Base-by-base conservation (phyloP, 2,329 filamentous ascomycete genomes). In the Pseudogymnoascus sp. region DNA sequence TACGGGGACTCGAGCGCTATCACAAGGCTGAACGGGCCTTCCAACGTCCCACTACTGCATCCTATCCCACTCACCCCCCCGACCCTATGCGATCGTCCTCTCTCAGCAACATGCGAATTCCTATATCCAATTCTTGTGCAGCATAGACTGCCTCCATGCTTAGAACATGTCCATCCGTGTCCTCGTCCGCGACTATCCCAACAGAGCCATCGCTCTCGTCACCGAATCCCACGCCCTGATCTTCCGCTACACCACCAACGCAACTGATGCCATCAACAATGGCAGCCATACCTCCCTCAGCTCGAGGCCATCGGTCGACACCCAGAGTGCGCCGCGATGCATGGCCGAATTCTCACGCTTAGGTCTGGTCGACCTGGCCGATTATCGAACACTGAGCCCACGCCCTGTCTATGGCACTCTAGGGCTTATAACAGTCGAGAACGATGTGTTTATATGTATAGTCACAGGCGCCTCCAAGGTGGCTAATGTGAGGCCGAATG, bases 361-460 rank as follows among this genome's bases (percentile, higher is more conserved):
- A 41, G 82, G 85, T 37, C 80, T 84, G 54, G 80, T 86, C 64
- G 83, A 95, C 67, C 79, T 96, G 65, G 83, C 80, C 70, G 89
- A 92, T 67, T 97, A 93, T 77, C 86, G 90, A 48, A 82, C 87
- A 11, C 79, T 97, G 65, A 90, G 86, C 31, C 84, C 87, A 16
- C 81, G 90, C 57, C 87, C 87, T 14, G 89, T 93, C 36, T 88
- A 92, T 73, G 93, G 93, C 63, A 98, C 93, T 0, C 79, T 98
- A 54, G 93, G 93, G 1, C 79, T 98, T 67, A 93, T 97, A 70
- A 89, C 92, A 0, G 83, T 96, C 67, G 86, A 87, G 67, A 83
- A 86, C 65, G 92, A 97, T 78, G 88, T 97, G 13, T 98, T 98
- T 74, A 80, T 98, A 14, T 95, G 92, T 66, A 89, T 97, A 64